Evolutionary conservation across 1,284 basidiomycete genomes (phyloP).

Genomic region (Coniophora puteana): DNA sequence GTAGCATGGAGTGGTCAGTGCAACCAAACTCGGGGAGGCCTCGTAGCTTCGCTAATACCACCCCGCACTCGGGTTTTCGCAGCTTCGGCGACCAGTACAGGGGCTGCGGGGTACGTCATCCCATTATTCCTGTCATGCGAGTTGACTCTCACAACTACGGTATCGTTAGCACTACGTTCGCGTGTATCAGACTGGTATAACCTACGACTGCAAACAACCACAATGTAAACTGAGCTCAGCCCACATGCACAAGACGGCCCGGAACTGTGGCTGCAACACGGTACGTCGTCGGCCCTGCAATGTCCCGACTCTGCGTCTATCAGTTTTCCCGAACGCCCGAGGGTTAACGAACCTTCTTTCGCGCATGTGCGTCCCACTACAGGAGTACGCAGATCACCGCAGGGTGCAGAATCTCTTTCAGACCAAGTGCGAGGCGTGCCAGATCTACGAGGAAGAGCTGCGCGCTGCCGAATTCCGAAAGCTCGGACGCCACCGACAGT

Average conservation of each 20-base stretch:
- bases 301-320: no score
- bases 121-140: constrained; percentile 5
- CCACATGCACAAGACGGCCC: constrained; percentile 42
- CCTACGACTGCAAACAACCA: constrained; percentile 37
- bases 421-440: constrained; percentile 45
- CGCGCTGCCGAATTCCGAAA: constrained; percentile 23
- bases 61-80: no score
- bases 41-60: constrained; percentile 6
- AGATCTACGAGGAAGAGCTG: constrained; percentile 24
- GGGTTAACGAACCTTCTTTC: not conserved
- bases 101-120: constrained; percentile 48
- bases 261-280: constrained; percentile 29
- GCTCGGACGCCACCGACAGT: constrained; percentile 7
- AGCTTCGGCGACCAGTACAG: constrained; percentile 65
- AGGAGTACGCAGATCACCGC: constrained; percentile 38
- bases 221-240: constrained; percentile 39
- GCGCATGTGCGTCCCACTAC: constrained; percentile 1
- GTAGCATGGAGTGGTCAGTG: constrained; percentile 41
- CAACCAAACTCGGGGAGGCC: not conserved
- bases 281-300: no score
- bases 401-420: constrained; percentile 47
- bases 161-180: constrained; percentile 51
- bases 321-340: no score
- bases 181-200: constrained; percentile 43
- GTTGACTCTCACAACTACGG: constrained; percentile 6